phyloP scores from a whole-genome alignment of 2,329 filamentous ascomycete species.

The Paecilomyces sp. region DNA sequence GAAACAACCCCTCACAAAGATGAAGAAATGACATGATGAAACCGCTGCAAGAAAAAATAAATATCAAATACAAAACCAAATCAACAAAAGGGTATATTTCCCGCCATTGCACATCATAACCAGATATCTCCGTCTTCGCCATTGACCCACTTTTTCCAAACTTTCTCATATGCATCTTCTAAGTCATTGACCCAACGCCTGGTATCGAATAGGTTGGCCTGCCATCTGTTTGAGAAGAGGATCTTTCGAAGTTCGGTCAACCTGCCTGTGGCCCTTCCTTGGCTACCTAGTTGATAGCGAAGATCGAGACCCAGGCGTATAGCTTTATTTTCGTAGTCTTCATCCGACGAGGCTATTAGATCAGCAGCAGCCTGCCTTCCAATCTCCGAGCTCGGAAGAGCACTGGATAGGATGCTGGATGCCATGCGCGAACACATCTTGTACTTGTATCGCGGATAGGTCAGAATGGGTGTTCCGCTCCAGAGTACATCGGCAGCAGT shows the following conservation, averaged over 20 bases:
- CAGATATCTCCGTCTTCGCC: conserved; percentile 92
- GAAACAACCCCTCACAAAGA: background rate
- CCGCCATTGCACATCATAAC: conserved; percentile 40
- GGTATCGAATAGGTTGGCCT: conserved; percentile 84
- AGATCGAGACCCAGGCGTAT: conserved; percentile 59
- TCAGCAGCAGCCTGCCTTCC: conserved; percentile 63
- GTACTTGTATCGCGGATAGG: conserved; percentile 83
- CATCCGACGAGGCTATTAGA: conserved; percentile 69
- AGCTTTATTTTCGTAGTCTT: conserved; percentile 76
- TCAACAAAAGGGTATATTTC: conserved; percentile 8
- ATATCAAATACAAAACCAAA: conserved; percentile 5
- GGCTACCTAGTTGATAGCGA: conserved; percentile 44
- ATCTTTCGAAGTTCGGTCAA: conserved; percentile 72
- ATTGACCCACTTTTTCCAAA: conserved; percentile 80
- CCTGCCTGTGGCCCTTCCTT: conserved; percentile 49
- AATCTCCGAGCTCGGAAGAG: conserved; percentile 65
- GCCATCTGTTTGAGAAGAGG: conserved; percentile 77
- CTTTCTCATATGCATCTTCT: conserved; percentile 79
- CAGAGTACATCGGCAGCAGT: conserved; percentile 94
- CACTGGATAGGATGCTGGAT: conserved; percentile 85
- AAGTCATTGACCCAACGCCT: conserved; percentile 83
- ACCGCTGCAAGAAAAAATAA: background rate
- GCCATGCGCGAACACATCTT: conserved; percentile 99
- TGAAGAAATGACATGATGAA: background rate
- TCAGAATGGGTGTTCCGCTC: conserved; percentile 90